A percentile compares a stretch with the other conserved stretches of the same genome.
Conservation (phyloP, 257 asterid species). For the Jacaranda copaia region DNA sequence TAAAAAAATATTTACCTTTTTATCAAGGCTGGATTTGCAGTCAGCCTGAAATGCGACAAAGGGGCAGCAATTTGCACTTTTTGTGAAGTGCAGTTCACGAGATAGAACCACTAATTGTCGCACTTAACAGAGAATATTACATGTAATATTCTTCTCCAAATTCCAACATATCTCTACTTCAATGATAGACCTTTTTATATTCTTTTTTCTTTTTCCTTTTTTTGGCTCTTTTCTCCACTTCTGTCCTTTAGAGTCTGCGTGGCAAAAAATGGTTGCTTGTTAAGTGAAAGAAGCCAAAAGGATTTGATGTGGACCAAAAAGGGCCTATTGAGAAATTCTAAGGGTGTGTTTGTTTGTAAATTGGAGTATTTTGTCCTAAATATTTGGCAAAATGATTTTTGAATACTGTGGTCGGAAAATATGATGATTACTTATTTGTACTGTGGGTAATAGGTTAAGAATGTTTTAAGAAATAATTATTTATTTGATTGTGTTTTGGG, state of each 20-base stretch:
- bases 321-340: neutral
- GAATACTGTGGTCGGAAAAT: too few species aligned
- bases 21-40: too few species aligned
- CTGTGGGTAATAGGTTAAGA: too few species aligned
- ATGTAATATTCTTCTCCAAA: conserved; percentile 34
- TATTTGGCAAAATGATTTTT: too few species aligned
- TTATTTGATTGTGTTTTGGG: too few species aligned
- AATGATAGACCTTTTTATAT: neutral
- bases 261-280: conserved; percentile 40
- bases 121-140: conserved; percentile 35
- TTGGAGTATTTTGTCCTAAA: too few species aligned
- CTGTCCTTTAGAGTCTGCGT: neutral
- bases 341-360: too few species aligned
- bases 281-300: conserved; percentile 3
- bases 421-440: too few species aligned
- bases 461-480: too few species aligned
- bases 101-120: conserved; percentile 11
- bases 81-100: neutral
- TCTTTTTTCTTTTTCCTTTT: neutral
- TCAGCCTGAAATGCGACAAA: too few species aligned
- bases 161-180: conserved; percentile 17
- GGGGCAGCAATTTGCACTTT: neutral
- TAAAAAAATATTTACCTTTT: too few species aligned
- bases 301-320: neutral
- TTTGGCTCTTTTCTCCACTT: conserved; percentile 20